A percentile compares a stretch with the other conserved stretches of the same genome.
Evolutionary conservation across 208 protist species (phyloP).

Genomic region (Leishmania gerbilli): DNA sequence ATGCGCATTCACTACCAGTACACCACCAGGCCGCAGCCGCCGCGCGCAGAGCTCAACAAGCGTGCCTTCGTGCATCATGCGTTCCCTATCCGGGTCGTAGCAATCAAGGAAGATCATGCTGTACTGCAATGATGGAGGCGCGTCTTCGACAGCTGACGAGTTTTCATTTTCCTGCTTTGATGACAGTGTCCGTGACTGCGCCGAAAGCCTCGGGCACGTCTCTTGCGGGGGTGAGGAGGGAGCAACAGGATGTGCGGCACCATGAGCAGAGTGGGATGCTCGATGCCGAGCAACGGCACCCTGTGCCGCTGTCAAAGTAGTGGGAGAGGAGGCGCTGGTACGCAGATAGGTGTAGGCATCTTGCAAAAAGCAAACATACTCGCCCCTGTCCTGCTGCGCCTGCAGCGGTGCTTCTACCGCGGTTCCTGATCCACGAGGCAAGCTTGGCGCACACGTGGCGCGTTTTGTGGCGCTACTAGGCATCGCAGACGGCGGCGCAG

Average conservation of each 20-base stretch:
- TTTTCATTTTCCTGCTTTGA: not conserved
- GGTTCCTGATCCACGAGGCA: not conserved
- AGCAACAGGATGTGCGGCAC: not conserved
- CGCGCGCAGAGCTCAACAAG: conserved; percentile 57
- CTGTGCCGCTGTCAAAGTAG: not conserved
- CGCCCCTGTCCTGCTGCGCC: not conserved
- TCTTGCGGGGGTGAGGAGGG: not conserved
- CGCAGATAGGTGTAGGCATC: conserved; percentile 60
- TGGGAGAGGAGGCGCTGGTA: no score
- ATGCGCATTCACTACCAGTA: conserved; percentile 80
- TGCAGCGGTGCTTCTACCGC: not conserved
- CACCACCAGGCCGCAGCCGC: conserved; percentile 55
- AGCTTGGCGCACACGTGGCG: not conserved
- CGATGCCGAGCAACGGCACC: not conserved
- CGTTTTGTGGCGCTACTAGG: not conserved
- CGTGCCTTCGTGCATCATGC: conserved; percentile 69
- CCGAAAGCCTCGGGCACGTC: not conserved
- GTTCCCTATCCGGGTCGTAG: conserved; percentile 73
- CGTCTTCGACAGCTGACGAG: not conserved
- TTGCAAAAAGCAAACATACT: conserved; percentile 18
- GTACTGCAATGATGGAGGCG: conserved; percentile 32
- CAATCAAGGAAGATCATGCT: conserved; percentile 83
- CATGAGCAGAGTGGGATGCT: not conserved
- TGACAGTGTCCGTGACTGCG: not conserved
- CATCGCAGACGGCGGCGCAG: not conserved